A percentile compares a stretch with the other conserved stretches of the same genome.
phyloP scores from a whole-genome alignment of 2,329 filamentous ascomycete genomes.

The Alternaria viburni region DNA sequence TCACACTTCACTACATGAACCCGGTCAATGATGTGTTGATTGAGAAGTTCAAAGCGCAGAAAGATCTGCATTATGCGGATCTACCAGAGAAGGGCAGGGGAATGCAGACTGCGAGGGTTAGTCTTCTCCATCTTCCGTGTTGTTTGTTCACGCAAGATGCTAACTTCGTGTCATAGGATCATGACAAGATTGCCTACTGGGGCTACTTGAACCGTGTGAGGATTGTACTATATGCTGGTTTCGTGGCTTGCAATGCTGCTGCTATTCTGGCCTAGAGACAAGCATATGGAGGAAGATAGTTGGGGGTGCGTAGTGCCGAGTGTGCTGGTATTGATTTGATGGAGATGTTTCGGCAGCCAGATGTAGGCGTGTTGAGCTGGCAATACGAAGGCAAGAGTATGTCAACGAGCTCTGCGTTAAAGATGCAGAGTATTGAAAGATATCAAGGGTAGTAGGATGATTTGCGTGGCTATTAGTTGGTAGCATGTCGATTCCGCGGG shows the following conservation, averaged over 20 bases:
- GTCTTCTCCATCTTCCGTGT: background rate
- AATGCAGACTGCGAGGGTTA: constrained; percentile 4
- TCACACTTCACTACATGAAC: background rate
- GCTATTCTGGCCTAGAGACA: background rate
- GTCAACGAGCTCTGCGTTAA: background rate
- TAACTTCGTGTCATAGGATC: background rate
- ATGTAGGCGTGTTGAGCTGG: background rate
- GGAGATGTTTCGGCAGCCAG: background rate
- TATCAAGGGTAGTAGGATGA: background rate
- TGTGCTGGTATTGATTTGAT: background rate
- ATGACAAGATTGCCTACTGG: constrained; percentile 4
- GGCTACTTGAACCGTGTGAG: constrained; percentile 2
- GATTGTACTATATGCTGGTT: background rate
- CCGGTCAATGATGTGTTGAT: background rate
- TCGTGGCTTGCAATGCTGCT: background rate
- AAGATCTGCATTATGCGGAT: constrained; percentile 1
- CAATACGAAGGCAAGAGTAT: too few species aligned
- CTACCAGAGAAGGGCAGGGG: constrained; percentile 1
- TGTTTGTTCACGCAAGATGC: too few species aligned
- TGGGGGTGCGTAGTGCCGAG: background rate
- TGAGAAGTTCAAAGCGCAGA: background rate
- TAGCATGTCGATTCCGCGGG: rapidly evolving
- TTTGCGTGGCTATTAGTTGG: background rate
- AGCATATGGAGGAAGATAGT: background rate
- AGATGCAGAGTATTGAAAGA: background rate